These are phyloP conservation scores for Petrea volubilis DNA, from an alignment of 257 asterid species.

Conservation along the genomic window DNA sequence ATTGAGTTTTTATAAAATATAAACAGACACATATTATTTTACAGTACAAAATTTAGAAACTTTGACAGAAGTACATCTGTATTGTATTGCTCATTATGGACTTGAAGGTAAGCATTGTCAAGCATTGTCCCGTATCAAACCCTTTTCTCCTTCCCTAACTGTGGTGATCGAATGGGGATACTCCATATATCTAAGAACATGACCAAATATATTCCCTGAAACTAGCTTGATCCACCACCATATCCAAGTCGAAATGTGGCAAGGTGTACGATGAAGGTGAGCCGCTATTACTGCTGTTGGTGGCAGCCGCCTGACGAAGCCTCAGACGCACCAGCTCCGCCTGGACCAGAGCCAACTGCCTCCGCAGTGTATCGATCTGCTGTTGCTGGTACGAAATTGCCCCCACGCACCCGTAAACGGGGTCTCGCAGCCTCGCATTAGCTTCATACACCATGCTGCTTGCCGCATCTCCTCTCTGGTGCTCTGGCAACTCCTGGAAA, in stretches of 20 bases:
- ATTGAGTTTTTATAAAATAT: too few species aligned
- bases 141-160: too few species aligned
- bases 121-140: too few species aligned
- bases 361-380: slow-evolving; percentile 47
- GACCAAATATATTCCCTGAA: slow-evolving; percentile 29
- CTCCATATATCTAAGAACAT: slow-evolving; percentile 13
- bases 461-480: slow-evolving; percentile 55
- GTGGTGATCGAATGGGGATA: too few species aligned
- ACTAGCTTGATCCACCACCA: slow-evolving; percentile 27
- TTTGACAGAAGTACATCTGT: too few species aligned
- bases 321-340: slow-evolving; percentile 57
- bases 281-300: slow-evolving; percentile 33
- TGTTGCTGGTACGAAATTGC: slow-evolving; percentile 57
- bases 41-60: too few species aligned
- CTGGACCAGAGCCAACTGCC: slow-evolving; percentile 49
- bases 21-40: too few species aligned
- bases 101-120: too few species aligned
- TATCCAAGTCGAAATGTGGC: slow-evolving; percentile 55
- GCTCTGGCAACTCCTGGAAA: slow-evolving; percentile 46
- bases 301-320: slow-evolving; percentile 45
- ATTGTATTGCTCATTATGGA: too few species aligned
- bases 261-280: slow-evolving; percentile 44
- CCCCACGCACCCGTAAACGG: slow-evolving; percentile 61
- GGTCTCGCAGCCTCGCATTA: slow-evolving; percentile 57
- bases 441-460: slow-evolving; percentile 65